These are phyloP conservation scores for Picochlorum costavermella DNA, from an alignment of 139 green algal species.

Conservation along the genomic window DNA sequence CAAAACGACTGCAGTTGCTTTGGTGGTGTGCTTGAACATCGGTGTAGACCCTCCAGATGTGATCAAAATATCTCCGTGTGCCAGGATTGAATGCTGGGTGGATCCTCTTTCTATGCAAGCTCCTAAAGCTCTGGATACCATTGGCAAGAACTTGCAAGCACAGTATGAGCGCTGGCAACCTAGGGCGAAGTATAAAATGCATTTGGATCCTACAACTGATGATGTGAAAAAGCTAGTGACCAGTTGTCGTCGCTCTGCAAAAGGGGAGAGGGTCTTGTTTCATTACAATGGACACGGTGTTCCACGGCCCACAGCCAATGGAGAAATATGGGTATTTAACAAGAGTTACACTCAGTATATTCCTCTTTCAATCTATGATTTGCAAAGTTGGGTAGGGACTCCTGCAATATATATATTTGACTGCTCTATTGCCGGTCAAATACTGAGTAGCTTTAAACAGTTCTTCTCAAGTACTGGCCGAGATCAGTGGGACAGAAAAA, in stretches of 20 bases:
- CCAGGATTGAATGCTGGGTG: conserved; percentile 88
- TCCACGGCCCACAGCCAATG: conserved; percentile 90
- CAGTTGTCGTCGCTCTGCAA: conserved; percentile 71
- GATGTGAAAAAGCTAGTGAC: conserved; percentile 94
- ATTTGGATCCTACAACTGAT: conserved; percentile 94
- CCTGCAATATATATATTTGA: conserved; percentile 98
- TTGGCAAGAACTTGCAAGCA: conserved; percentile 90
- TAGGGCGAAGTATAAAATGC: conserved; percentile 90
- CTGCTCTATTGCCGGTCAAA: conserved; percentile 84
- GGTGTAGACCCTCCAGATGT: conserved; percentile 97
- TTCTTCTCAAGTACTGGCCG: conserved; percentile 21
- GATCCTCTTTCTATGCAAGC: conserved; percentile 89
- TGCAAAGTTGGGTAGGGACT: conserved; percentile 85
- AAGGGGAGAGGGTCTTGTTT: conserved; percentile 93
- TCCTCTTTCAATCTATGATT: conserved; percentile 92
- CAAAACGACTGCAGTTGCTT: conserved; percentile 83
- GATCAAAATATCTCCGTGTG: conserved; percentile 94
- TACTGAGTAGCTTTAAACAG: conserved; percentile 76
- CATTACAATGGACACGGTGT: conserved; percentile 99
- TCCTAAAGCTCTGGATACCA: conserved; percentile 89
- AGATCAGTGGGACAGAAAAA: conserved; percentile 22
- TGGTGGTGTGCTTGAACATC: conserved; percentile 99
- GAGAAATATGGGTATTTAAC: conserved; percentile 98
- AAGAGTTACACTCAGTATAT: conserved; percentile 98
- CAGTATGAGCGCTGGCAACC: conserved; percentile 99